These are phyloP conservation scores for Claviceps purpurea DNA, from an alignment of 2,329 filamentous ascomycete species.

Conservation along the genomic window DNA sequence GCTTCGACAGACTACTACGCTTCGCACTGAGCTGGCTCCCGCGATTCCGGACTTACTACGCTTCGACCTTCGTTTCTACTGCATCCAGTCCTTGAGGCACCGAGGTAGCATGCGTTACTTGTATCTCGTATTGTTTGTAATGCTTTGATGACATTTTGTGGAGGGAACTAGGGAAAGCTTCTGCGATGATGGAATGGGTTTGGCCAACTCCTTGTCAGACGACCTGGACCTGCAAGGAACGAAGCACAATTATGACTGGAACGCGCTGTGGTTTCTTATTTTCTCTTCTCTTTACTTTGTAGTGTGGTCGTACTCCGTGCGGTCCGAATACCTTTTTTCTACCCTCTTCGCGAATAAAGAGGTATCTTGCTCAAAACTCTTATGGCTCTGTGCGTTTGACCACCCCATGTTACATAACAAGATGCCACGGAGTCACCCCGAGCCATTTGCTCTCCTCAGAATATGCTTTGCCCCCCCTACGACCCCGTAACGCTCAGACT, in stretches of 20 bases:
- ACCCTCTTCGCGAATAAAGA: conserved; percentile 3
- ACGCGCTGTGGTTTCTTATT: neutral
- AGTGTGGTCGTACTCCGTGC: too few relatives aligned
- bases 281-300: neutral
- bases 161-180: neutral
- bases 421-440: too few relatives aligned
- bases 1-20: too few relatives aligned
- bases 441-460: too few relatives aligned
- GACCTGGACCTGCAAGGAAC: neutral
- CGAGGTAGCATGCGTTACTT: neutral
- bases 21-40: neutral
- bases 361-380: conserved; percentile 2
- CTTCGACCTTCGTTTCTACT: neutral
- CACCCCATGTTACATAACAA: neutral
- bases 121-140: neutral
- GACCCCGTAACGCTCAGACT: neutral
- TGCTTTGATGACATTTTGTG: neutral
- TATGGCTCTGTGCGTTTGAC: neutral
- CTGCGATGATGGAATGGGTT: neutral
- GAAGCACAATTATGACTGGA: conserved; percentile 4
- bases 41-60: too few relatives aligned
- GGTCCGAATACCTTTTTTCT: neutral
- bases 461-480: too few relatives aligned
- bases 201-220: neutral
- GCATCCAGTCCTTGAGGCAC: neutral